Base-by-base conservation (phyloP, 176 grass and related monocot genomes). In the Aegilops tauschii region DNA sequence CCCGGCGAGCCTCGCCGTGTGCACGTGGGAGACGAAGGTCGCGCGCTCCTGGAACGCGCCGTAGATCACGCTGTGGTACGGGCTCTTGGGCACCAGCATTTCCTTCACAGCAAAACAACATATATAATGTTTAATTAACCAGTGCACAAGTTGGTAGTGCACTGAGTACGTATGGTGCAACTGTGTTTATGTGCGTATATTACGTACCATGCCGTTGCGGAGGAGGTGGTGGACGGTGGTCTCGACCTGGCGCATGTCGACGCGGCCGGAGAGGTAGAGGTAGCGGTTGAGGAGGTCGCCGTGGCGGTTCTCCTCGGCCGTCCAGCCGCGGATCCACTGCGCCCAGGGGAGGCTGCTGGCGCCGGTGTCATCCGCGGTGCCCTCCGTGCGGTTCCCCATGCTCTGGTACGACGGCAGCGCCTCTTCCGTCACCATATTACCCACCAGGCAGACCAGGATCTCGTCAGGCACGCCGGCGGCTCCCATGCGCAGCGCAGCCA, bases 241-340 rank as follows among this genome's bases (percentile, higher is more conserved):
- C 79, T 87, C 86, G 16, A 87, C 86, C 86, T 82, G 79, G 79
- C 79, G 86, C 86, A 87, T 87, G 79, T 87, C 85, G 85, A 87
- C 85, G 78, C 78, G 78, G 69, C 85, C 78, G 16, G 59, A 66
- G 59, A 87, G 85, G 78, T 82, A 87, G 85, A 87, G 85, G 85
- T 87, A 87, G 40, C 85, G 78, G 69, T 76, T 87, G 61, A 92
- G 90, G 78, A 83, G 54, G 65, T 95, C 86, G 4, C 93, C 93
- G 27, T 95, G 93, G 74, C 93, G 83, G 69, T 95, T 90, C 89
- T 95, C 93, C 76, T 95, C 93, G 11, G 90, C 91, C 1, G 88
- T 93, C 94, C 94, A 96, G 12, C 77, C 85, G 54, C 85, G 85
- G 0, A 76, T 0, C 88, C 88, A 89, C 0, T 37, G 69, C 0